Evolutionary conservation across 1,284 basidiomycete species (phyloP), one percentile per base, ranked within the genome.

Genomic region (Ustilago hordei): DNA sequence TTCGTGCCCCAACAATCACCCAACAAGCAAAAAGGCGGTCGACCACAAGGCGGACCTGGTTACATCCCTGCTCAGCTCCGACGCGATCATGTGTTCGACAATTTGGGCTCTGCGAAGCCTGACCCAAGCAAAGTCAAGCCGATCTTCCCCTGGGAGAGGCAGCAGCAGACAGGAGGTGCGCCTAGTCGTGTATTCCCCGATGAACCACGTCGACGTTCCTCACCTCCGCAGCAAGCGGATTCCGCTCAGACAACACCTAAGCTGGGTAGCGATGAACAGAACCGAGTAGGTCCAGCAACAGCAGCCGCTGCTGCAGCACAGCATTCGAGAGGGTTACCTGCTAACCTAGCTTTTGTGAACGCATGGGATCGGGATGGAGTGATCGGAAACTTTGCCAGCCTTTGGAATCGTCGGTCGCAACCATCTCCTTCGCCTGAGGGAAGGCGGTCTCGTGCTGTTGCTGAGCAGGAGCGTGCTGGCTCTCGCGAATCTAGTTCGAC

Each of bases 111-210:
- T 17, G 68, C 81, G 0, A 89, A 88, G 63, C 94, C 95, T 1
- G 92, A 95, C 83, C 89, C 88, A 17, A 87, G 86, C 34, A 93
- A 92, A 79, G 90, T 95, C 34, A 91, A 91, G 76, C 88, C 90
- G 31, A 89, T 97, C n/a, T 98, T 98, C 85, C 95, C 95, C 8
- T 98, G 95, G 95, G 95, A 98, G 85, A 89, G 90, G 64, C 67
- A 81, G 39, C 90, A 89, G 35, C n/a, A 60, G 0, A n/a, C 54
- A 1, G 34, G 43, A 5, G 52, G 34, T 32, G 61, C 63, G 38
- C 63, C 80, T 0, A 64, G 66, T 7, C 72, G 81, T 17, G 71
- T 80, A 4, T 83, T 81, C 53, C 81, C 81, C 2, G 81, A 81
- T 52, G 81, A 83, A 36, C 74, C 78, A n/a, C 60, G 57, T 13